Conservation (phyloP, 2,329 filamentous ascomycete species). For the Ambrosiella cleistominuta region DNA sequence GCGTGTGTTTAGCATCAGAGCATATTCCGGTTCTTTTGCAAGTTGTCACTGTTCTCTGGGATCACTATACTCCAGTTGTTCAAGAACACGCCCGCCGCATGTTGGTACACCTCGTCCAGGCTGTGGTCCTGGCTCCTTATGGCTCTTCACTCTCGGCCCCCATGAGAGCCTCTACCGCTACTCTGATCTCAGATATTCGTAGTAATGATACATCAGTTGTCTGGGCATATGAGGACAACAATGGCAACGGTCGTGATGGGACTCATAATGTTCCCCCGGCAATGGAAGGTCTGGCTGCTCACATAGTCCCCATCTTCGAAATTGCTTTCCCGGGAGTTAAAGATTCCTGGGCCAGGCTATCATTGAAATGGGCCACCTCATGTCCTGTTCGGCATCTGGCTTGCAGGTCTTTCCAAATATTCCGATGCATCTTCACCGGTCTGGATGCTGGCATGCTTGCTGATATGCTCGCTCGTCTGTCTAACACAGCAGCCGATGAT, state of each 20-base stretch:
- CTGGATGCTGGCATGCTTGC: conserved; percentile 87
- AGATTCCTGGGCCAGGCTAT: conserved; percentile 78
- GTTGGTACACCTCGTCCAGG: conserved; percentile 93
- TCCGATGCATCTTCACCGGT: conserved; percentile 79
- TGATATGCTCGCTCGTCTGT: conserved; percentile 87
- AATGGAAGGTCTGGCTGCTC: conserved; percentile 69
- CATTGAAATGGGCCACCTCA: conserved; percentile 88
- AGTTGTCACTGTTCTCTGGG: conserved; percentile 86
- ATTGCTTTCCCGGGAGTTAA: conserved; percentile 71
- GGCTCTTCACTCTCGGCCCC: conserved; percentile 26
- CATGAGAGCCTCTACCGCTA: conserved; percentile 57
- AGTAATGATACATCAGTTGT: conserved; percentile 69
- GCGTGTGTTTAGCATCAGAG: conserved; percentile 60
- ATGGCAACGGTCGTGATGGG: conserved; percentile 55
- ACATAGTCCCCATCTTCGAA: conserved; percentile 73
- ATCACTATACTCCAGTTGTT: conserved; percentile 86
- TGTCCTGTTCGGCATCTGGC: conserved; percentile 90
- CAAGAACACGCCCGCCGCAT: conserved; percentile 95
- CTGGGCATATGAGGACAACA: conserved; percentile 90
- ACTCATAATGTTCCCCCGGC: conserved; percentile 58
- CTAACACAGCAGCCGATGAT: conserved; percentile 92
- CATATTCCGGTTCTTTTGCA: conserved; percentile 76
- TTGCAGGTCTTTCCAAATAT: conserved; percentile 93
- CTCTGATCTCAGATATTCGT: conserved; percentile 73
- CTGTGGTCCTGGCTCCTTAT: conserved; percentile 67